Evolutionary conservation across 345 rosid species (phyloP), one percentile per base, ranked within the genome.

Genomic region (Rhodamnia argentea): DNA sequence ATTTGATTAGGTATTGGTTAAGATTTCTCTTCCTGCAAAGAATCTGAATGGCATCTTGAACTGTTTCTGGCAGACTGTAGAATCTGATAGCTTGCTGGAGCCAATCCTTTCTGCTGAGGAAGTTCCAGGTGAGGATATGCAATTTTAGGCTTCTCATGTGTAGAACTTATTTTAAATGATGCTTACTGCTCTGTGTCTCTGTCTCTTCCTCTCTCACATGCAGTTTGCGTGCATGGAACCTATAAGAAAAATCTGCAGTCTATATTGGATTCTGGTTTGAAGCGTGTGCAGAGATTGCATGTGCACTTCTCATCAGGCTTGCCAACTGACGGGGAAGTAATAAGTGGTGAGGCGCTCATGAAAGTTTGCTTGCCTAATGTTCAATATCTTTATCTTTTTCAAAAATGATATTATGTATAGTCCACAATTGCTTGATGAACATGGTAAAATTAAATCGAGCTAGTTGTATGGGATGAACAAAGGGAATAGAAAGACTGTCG

Each of bases 161-260:
- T 22, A 74, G 29, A 52, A 54, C 47, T 58, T 47, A 42, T 20
- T 57, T 22, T 60, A 47, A 18, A 32, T 82, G 47, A 59, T 70
- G 47, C 81, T 62, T 57, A 27, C 22, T 5, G 6, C 4, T 60
- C 86, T 55, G 7, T 88, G 83, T 88, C 8, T 83, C 70, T 20
- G 11, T 40, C 29, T 51, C 16, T 6, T 52, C 42, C 62, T 57
- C 85, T 50, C 83, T 42, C 29, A 26, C n/a, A 83, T 83, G 84
- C 91, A 96, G 99, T 95, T 75, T 97, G 99, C 86, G 94, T 96
- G 27, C 99, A 97, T 89, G 99, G 99, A 86, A 96, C 99, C 56
- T 95, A 95, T 87, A 95, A 62, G 90, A 93, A 88, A 90, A 92
- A 92, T 87, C 82, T 96, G 89, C 95, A 94, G 85, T 94, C 98